Percentiles rank a stretch among this genome's conserved stretches.
These are phyloP conservation scores for Termitomyces sp. DNA, from an alignment of 768 basidiomycete species.

Conservation along the genomic window DNA sequence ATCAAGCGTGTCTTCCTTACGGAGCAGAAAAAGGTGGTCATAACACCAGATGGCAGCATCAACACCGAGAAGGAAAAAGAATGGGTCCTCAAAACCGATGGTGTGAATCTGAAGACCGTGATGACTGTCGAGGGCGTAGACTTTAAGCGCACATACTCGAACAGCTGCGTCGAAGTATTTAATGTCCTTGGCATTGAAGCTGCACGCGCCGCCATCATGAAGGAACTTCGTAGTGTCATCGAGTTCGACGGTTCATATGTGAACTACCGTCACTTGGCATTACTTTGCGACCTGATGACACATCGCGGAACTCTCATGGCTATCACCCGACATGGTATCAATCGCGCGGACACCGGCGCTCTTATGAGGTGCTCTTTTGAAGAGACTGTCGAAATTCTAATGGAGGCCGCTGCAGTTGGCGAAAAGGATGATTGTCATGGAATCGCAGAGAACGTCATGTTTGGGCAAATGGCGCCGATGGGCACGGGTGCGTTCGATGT, in stretches of 20 bases:
- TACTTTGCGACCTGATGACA: conserved; percentile 99
- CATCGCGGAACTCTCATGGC: conserved; percentile 94
- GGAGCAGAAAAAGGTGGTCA: conserved; percentile 75
- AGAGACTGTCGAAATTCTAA: conserved; percentile 98
- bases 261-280: conserved; percentile 94
- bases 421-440: conserved; percentile 99
- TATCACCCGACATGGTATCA: conserved; percentile 99
- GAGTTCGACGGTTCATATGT: conserved; percentile 99
- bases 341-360: conserved; percentile 97
- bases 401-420: conserved; percentile 98
- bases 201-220: conserved; percentile 90
- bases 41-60: conserved; percentile 65
- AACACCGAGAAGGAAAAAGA: conserved; percentile 80
- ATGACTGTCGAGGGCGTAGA: conserved; percentile 97
- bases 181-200: conserved; percentile 96
- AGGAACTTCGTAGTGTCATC: conserved; percentile 91
- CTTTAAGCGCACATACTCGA: conserved; percentile 90
- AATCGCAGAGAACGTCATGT: conserved; percentile 98
- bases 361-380: conserved; percentile 99
- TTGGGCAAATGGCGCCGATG: conserved; percentile 99
- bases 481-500: conserved; percentile 97
- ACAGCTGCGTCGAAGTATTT: conserved; percentile 95
- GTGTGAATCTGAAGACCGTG: conserved; percentile 92
- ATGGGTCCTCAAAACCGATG: conserved; percentile 98
- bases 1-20: conserved; percentile 94